Base-by-base conservation (phyloP, 129 eudicot species). In the Calendula officinalis region DNA sequence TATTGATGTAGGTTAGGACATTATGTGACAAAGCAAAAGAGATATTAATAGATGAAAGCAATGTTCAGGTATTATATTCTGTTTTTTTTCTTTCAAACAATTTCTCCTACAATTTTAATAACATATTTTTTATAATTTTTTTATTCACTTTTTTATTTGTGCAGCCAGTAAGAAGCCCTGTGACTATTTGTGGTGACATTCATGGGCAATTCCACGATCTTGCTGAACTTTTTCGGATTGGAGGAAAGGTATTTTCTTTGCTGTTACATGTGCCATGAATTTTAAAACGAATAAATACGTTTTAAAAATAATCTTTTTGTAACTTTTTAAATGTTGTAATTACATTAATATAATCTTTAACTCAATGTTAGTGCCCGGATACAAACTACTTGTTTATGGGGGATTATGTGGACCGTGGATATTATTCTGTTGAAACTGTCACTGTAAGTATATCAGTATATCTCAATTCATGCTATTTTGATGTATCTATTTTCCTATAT, bases 311-410 rank as follows among this genome's bases (percentile, higher is more conserved):
- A 33, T 52, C 55, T 15, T 43, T 64, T 34, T 36, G 43, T 50
- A 15, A 22, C 4, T 32, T 47, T 14, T 30, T 66, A 11, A 12
- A 51, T 51, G 40, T 45, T 51, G 48, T 52, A 16, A 35, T 64
- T 42, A 46, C 52, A 56, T 66, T 47, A 33, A 50, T 67, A 30
- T 56, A 67, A 32, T 67, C 36, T 58, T 15, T 33, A 39, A 44
- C 6, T 3, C 17, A 57, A 27, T 80, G 76, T 55, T 86, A 84
- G 97, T 86, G 97, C 62, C 97, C 95, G 33, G 97, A 90, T 73
- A 90, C 97, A 75, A 90, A 86, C 71, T 90, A 90, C 77, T 75
- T 91, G 63, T 91, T 91, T 64, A 87, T 91, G 95, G 97, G 97
- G 15, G 97, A 91, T 78, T 91, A 86, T 57, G 95, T 91, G 45